Evolutionary conservation across 2,329 filamentous ascomycete genomes (phyloP).

Genomic region (Neonectria sp.): DNA sequence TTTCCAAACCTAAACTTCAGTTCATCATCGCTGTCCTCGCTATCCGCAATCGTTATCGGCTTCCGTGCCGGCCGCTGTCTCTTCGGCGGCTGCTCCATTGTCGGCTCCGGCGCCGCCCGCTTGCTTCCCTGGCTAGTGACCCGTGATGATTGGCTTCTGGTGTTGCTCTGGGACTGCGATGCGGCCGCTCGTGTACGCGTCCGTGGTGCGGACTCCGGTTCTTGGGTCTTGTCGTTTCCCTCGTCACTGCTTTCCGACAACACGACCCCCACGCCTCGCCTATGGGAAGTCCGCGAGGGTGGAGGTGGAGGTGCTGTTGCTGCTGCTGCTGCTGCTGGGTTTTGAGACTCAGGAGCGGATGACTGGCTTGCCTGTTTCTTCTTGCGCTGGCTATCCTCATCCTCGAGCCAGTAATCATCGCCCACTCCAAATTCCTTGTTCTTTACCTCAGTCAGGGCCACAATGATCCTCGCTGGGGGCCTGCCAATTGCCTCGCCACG

Average conservation of each 20-base stretch:
- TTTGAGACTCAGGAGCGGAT: constrained; percentile 39
- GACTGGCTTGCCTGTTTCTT: constrained; percentile 48
- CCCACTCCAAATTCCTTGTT: constrained; percentile 81
- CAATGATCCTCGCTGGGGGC: constrained; percentile 69
- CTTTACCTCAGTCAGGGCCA: constrained; percentile 79
- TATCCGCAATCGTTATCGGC: constrained; percentile 54
- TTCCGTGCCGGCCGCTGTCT: constrained; percentile 53
- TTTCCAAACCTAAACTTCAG: constrained; percentile 70
- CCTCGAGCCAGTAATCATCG: constrained; percentile 82
- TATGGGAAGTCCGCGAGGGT: constrained; percentile 29
- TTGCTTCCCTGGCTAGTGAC: constrained; percentile 51
- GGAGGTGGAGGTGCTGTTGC: constrained; percentile 21
- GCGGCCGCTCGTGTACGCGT: constrained; percentile 45
- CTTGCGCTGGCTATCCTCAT: constrained; percentile 55
- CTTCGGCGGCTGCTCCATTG: constrained; percentile 51
- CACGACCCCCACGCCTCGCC: constrained; percentile 44
- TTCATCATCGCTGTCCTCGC: constrained; percentile 69
- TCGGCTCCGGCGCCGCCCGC: constrained; percentile 51
- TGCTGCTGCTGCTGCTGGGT: constrained; percentile 20
- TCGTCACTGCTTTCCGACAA: constrained; percentile 57
- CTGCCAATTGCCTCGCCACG: constrained; percentile 66
- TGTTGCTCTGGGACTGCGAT: constrained; percentile 49
- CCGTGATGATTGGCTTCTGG: constrained; percentile 48
- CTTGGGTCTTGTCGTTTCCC: constrained; percentile 43
- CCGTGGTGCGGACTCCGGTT: constrained; percentile 20